Evolutionary conservation across 2,329 filamentous ascomycete species (phyloP).

Genomic region (Didymella pomorum): DNA sequence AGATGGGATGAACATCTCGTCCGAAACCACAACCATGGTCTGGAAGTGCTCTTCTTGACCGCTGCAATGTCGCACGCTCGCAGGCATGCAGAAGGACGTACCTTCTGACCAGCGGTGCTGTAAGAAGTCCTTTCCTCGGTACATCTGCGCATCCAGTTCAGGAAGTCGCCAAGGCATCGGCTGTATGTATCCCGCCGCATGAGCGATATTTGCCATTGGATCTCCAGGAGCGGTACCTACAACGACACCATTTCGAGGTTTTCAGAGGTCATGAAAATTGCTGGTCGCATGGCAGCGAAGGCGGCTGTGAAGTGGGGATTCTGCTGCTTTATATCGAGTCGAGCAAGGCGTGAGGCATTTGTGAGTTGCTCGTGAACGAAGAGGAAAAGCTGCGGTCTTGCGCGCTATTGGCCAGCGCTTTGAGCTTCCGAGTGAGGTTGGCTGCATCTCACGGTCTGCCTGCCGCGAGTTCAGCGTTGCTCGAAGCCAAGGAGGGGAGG

Average conservation of each 20-base stretch:
- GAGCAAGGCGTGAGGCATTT: conserved; percentile 13
- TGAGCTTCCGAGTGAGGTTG: conserved; percentile 12
- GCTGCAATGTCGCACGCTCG: conserved; percentile 4
- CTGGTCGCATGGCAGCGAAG: background rate
- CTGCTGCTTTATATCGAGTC: conserved; percentile 8
- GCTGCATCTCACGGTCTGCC: conserved; percentile 10
- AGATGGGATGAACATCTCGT: background rate
- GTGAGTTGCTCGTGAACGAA: background rate
- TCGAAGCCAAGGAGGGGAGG: conserved; percentile 12
- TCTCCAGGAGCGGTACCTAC: conserved; percentile 6
- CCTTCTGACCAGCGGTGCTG: conserved; percentile 12
- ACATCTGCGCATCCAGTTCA: conserved; percentile 7
- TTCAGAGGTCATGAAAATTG: conserved; percentile 1
- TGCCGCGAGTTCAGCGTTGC: conserved; percentile 1
- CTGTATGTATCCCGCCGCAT: conserved; percentile 8
- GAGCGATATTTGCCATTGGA: conserved; percentile 20
- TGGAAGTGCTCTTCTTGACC: conserved; percentile 2
- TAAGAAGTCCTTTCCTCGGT: conserved; percentile 3
- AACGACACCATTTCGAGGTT: conserved; percentile 5
- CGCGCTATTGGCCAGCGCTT: conserved; percentile 12
- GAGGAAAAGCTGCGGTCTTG: conserved; percentile 17
- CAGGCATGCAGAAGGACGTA: conserved; percentile 14
- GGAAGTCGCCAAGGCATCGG: conserved; percentile 18
- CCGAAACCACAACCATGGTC: background rate
- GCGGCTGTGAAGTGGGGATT: conserved; percentile 17